Conservation (phyloP, 1,284 basidiomycete genomes). For the Tilletia indica region DNA sequence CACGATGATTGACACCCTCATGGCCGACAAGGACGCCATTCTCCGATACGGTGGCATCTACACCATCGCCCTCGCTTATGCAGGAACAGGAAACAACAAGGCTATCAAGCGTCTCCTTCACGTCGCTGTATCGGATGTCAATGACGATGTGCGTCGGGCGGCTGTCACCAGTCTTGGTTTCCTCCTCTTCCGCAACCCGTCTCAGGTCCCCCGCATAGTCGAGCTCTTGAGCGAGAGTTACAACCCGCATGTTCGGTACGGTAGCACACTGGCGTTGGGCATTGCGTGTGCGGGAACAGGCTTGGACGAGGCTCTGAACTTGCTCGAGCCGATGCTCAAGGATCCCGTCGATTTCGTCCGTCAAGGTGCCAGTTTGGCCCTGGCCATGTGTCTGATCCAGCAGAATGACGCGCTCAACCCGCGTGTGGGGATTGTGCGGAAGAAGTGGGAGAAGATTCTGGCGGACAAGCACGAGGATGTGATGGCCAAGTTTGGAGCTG, state of each 20-base stretch:
- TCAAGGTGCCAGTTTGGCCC: conserved; percentile 53
- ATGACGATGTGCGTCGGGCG: conserved; percentile 55
- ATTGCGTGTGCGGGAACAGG: conserved; percentile 55
- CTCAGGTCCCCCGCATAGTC: conserved; percentile 54
- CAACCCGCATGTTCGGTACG: conserved; percentile 56
- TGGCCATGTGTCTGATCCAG: conserved; percentile 54
- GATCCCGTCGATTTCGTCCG: conserved; percentile 56
- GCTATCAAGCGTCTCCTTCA: conserved; percentile 52
- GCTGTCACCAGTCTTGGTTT: conserved; percentile 53
- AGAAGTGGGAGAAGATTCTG: conserved; percentile 51
- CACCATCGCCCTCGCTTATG: conserved; percentile 54
- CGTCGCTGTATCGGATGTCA: conserved; percentile 54
- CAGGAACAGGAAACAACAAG: conserved; percentile 56
- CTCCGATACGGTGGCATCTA: conserved; percentile 55
- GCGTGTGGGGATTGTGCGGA: conserved; percentile 45
- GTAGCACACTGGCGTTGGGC: conserved; percentile 54
- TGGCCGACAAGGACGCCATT: conserved; percentile 54
- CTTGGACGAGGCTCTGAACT: conserved; percentile 52
- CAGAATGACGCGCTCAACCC: conserved; percentile 55
- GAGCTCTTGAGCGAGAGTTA: conserved; percentile 55
- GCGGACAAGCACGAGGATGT: conserved; percentile 56
- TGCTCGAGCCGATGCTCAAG: conserved; percentile 55
- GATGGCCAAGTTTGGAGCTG: conserved; percentile 56
- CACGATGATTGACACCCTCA: conserved; percentile 49
- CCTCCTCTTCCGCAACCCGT: conserved; percentile 55